phyloP scores from a whole-genome alignment of 164 flowering plant species.

The Brasenia schreberi region DNA sequence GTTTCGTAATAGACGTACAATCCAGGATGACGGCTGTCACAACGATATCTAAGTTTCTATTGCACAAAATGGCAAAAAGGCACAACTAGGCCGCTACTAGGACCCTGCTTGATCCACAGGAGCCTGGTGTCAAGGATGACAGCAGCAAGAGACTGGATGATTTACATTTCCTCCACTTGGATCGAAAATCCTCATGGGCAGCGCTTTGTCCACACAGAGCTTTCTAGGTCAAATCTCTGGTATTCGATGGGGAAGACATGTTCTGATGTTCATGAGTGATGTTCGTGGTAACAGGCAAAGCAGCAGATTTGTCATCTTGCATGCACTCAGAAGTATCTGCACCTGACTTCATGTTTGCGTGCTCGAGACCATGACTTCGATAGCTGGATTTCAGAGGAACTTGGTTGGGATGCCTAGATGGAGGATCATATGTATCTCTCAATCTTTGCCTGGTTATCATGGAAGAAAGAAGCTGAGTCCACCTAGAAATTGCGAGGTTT shows the following conservation, averaged over 20 bases:
- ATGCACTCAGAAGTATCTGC: neutral
- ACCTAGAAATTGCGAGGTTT: constrained; percentile 52
- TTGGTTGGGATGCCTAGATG: neutral
- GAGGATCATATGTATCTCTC: constrained; percentile 34
- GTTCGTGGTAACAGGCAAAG: neutral
- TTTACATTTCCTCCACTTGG: constrained; percentile 71
- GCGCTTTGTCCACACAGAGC: constrained; percentile 38
- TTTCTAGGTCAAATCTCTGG: constrained; percentile 42
- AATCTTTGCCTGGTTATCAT: constrained; percentile 73
- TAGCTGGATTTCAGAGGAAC: neutral
- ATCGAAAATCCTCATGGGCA: constrained; percentile 82
- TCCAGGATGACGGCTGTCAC: too few species aligned
- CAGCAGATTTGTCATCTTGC: neutral
- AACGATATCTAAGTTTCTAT: too few species aligned
- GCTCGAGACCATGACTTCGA: neutral
- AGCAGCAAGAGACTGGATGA: too few species aligned
- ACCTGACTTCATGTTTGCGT: neutral
- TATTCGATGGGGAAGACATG: constrained; percentile 45
- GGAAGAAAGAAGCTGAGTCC: constrained; percentile 94
- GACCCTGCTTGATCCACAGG: too few species aligned
- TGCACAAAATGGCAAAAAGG: too few species aligned
- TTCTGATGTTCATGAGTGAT: constrained; percentile 10
- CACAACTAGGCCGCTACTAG: too few species aligned
- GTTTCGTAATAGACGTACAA: too few species aligned
- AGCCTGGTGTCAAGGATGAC: too few species aligned